These are phyloP conservation scores for Myxozyma neotropica DNA, from an alignment of 805 yeast genomes.

Conservation along the genomic window DNA sequence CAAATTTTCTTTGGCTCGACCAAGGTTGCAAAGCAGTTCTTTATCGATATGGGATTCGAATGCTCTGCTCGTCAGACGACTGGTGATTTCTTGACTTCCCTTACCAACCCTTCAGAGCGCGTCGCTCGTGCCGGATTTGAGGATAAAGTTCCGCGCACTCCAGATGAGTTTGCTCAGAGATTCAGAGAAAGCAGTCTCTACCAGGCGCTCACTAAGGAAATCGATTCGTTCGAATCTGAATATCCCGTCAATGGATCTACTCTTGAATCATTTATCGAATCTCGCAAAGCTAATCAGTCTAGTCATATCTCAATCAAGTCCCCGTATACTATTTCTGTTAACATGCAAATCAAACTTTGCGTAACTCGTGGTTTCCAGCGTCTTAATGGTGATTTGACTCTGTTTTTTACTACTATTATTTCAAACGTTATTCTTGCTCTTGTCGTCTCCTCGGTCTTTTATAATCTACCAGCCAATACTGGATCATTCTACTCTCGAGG, in stretches of 20 bases:
- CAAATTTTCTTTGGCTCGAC: conserved; percentile 58
- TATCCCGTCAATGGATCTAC: conserved; percentile 37
- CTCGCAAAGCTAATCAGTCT: conserved; percentile 46
- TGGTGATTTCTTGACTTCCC: conserved; percentile 39
- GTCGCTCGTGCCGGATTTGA: conserved; percentile 49
- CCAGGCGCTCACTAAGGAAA: conserved; percentile 46
- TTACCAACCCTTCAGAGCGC: conserved; percentile 57
- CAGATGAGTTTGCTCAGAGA: conserved; percentile 44
- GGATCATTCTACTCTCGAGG: conserved; percentile 64
- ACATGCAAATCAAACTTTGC: conserved; percentile 50
- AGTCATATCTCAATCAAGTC: conserved; percentile 46
- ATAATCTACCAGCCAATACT: conserved; percentile 54
- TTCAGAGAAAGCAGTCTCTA: conserved; percentile 55
- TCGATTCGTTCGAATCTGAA: conserved; percentile 44
- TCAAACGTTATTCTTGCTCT: conserved; percentile 62
- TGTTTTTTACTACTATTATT: conserved; percentile 49
- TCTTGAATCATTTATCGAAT: conserved; percentile 36
- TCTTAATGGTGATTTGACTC: conserved; percentile 58
- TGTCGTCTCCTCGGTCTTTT: conserved; percentile 64
- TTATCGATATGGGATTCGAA: conserved; percentile 57
- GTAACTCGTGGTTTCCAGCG: conserved; percentile 47
- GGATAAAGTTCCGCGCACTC: conserved; percentile 54
- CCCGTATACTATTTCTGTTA: conserved; percentile 49
- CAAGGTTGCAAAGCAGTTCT: conserved; percentile 51
- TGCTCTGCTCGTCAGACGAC: conserved; percentile 63